Base-by-base conservation (phyloP, 148 eudicot genomes). In the Rhododendron ferrugineum region DNA sequence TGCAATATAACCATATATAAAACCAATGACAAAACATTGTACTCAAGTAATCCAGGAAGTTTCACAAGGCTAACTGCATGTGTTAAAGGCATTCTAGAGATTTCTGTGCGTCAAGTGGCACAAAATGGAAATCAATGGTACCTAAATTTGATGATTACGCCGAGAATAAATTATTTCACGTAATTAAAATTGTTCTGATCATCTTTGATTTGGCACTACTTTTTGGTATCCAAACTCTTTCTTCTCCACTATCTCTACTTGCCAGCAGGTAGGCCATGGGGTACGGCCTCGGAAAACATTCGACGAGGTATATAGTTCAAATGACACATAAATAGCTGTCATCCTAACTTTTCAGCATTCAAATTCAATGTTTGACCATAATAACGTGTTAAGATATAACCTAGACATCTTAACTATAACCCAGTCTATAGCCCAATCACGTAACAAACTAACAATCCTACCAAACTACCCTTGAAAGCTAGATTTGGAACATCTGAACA, bases 1-100 rank as follows among this genome's bases (percentile, higher is more conserved):
- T 94, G 91, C 77, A 75, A 58, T 22, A 28, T 11, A 84, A 18
- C 44, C 6, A 56, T 15, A 78, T 34, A 85, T 74, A 58, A 37
- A 37, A 32, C 82, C 36, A 47, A 28, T 50, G 20, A 32, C 9
- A 0, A 5, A 30, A 70, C 15, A 28, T 70, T 13, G 15, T 4
- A 32, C 16, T 52, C 3, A 10, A 23, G 42, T 49, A 36, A 7
- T 30, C 28, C 30, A 18, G 47, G 28, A 46, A 85, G 47, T 30
- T 26, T 52, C 37, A 23, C 30, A 18, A 4, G 76, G 64, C 20
- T 42, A 16, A 44, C 20, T 62, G 73, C 34, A 66, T 13, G 7
- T 26, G 73, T 11, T 0, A 0, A 66, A 10, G 32, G 73, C 16
- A 64, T 3, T n/a, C 72, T 9, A 64, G 28, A 64, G 13, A 64